Evolutionary conservation across 202 grass and related monocot species (phyloP).

Genomic region (Brachypodium distachyon): DNA sequence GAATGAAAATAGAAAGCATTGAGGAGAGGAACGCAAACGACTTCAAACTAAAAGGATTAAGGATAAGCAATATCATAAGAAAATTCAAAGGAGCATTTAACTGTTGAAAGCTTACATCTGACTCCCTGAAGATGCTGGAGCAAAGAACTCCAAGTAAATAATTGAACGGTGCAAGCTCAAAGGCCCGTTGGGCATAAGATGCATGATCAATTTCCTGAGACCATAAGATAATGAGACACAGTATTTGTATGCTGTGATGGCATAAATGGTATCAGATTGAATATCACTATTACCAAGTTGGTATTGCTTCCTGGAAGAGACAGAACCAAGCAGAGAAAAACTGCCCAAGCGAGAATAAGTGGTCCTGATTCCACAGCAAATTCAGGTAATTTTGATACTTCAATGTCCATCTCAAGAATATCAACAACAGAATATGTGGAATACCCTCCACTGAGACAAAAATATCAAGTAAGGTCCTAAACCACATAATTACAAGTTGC

Average conservation of each 20-base stretch:
- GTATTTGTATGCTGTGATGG: background rate
- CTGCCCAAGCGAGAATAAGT: slow-evolving; percentile 83
- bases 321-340: slow-evolving; percentile 61
- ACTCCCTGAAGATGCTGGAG: slow-evolving; percentile 59
- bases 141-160: slow-evolving; percentile 68
- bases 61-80: background rate
- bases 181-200: slow-evolving; percentile 63
- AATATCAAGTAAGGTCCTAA: slow-evolving; percentile 15
- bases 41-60: background rate
- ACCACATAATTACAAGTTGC: background rate
- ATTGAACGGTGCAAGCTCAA: slow-evolving; percentile 55
- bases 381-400: slow-evolving; percentile 71
- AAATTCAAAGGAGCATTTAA: background rate
- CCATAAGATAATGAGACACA: background rate
- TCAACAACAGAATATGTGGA: slow-evolving; percentile 71
- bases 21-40: background rate
- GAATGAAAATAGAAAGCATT: background rate
- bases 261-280: background rate
- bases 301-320: slow-evolving; percentile 66
- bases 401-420: slow-evolving; percentile 82
- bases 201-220: slow-evolving; percentile 84
- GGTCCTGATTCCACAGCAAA: slow-evolving; percentile 63
- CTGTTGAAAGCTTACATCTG: slow-evolving; percentile 62
- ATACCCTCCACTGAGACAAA: slow-evolving; percentile 47
- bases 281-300: slow-evolving; percentile 35